Evolutionary conservation across 305 asterid species (phyloP).

Genomic region (Fraxinus baroniana): DNA sequence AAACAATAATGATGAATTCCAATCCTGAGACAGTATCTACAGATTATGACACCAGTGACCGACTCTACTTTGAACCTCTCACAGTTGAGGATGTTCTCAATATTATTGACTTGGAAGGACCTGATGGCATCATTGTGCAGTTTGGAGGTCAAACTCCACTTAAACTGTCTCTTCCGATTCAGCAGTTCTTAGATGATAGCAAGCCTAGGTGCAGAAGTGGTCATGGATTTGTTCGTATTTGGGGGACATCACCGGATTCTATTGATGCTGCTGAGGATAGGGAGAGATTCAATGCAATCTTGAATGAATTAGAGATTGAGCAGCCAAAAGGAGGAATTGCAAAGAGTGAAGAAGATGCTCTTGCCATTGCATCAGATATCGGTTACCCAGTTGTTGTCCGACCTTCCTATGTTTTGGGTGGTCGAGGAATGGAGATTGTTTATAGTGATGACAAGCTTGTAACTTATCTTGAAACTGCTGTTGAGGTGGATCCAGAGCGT

Average conservation of each 20-base stretch:
- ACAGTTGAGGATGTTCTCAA: conserved; percentile 91
- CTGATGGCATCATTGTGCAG: conserved; percentile 96
- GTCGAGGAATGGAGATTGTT: conserved; percentile 97
- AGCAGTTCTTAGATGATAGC: conserved; percentile 62
- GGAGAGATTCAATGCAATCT: conserved; percentile 80
- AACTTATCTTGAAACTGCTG: conserved; percentile 79
- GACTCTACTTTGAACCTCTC: conserved; percentile 93
- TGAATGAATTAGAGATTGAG: conserved; percentile 71
- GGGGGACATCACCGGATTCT: conserved; percentile 97
- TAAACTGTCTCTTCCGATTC: conserved; percentile 79
- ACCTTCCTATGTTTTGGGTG: conserved; percentile 94
- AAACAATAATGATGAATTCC: conserved; percentile 98
- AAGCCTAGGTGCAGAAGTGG: conserved; percentile 64
- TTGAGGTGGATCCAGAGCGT: conserved; percentile 89
- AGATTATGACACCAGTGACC: conserved; percentile 93
- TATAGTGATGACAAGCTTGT: conserved; percentile 81
- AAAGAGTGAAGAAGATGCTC: conserved; percentile 86
- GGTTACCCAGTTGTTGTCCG: conserved; percentile 96
- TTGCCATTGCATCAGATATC: conserved; percentile 76
- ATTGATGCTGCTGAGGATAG: conserved; percentile 98
- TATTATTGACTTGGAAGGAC: conserved; percentile 85
- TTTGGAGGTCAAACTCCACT: conserved; percentile 99
- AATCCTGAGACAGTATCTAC: conserved; percentile 96
- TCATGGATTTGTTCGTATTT: conserved; percentile 65
- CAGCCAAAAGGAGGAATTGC: conserved; percentile 98